Percentiles rank a stretch among this genome's conserved stretches.
Conservation (phyloP, 345 rosid species). For the Noccaea bulbosa region DNA sequence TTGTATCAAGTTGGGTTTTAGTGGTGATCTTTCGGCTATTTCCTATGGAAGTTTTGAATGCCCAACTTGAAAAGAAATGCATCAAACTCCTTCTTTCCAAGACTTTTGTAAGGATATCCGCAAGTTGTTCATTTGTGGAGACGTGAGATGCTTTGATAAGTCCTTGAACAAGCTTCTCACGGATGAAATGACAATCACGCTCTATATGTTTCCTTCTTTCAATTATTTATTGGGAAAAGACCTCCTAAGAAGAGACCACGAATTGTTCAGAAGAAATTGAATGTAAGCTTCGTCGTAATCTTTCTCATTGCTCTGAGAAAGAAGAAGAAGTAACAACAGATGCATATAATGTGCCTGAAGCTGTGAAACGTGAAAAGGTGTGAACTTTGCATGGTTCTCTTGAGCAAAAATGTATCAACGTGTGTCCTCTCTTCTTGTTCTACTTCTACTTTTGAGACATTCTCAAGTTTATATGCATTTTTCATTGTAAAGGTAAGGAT, state of each 20-base stretch:
- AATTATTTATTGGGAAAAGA: constrained; percentile 33
- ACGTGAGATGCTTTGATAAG: no score
- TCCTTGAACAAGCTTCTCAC: no score
- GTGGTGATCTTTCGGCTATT: no score
- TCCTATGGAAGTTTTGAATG: no score
- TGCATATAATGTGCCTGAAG: constrained; percentile 21
- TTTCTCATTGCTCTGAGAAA: neutral
- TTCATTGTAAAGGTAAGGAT: constrained; percentile 6
- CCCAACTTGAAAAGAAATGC: no score
- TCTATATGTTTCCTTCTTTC: no score
- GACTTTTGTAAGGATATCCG: no score
- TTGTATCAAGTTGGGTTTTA: no score
- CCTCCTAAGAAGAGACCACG: constrained; percentile 43
- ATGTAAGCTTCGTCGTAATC: constrained; percentile 4
- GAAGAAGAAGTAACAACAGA: constrained; percentile 36
- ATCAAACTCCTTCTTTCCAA: no score
- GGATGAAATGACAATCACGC: no score
- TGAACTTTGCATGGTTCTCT: constrained; percentile 9
- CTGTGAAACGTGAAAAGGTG: constrained; percentile 27
- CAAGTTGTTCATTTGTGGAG: no score
- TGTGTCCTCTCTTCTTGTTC: constrained; percentile 10
- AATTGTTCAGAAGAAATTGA: constrained; percentile 41
- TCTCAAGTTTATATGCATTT: constrained; percentile 17
- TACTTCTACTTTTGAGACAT: constrained; percentile 22
- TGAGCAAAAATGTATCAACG: constrained; percentile 21